phyloP scores from a whole-genome alignment of 257 asterid genomes.

The Solanum rostratum region DNA sequence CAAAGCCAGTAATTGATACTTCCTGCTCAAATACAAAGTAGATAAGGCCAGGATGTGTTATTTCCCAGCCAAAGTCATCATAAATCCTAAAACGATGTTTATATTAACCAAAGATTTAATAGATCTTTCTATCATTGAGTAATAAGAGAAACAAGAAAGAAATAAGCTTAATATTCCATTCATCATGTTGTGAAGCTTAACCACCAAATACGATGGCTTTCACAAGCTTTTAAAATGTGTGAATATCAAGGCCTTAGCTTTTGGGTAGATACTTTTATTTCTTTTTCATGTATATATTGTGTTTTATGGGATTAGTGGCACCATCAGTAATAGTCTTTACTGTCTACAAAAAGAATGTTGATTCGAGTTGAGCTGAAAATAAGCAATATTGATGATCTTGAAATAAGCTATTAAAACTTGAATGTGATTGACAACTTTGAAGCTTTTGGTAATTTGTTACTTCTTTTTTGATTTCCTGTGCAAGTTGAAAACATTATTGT shows the following conservation, averaged over 20 bases:
- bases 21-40: slow-evolving; percentile 22
- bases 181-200: not conserved
- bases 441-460: not conserved
- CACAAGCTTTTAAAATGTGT: not conserved
- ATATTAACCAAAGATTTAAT: not conserved
- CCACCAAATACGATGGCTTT: not conserved
- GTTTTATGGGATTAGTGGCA: not conserved
- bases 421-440: not conserved
- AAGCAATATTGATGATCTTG: not conserved
- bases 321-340: not conserved
- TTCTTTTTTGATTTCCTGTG: not conserved
- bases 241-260: not conserved
- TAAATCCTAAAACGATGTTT: not conserved
- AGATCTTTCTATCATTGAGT: not conserved
- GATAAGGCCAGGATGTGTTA: slow-evolving; percentile 12
- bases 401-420: not conserved
- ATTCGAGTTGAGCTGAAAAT: not conserved
- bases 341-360: not conserved
- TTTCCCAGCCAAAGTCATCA: slow-evolving; percentile 34
- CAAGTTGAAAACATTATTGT: not conserved
- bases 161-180: not conserved
- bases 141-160: not conserved
- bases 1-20: slow-evolving; percentile 15
- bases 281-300: not conserved
- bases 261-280: not conserved